These are phyloP conservation scores for Pyricularia pennisetigena DNA, from an alignment of 2,329 filamentous ascomycete species.

Conservation along the genomic window DNA sequence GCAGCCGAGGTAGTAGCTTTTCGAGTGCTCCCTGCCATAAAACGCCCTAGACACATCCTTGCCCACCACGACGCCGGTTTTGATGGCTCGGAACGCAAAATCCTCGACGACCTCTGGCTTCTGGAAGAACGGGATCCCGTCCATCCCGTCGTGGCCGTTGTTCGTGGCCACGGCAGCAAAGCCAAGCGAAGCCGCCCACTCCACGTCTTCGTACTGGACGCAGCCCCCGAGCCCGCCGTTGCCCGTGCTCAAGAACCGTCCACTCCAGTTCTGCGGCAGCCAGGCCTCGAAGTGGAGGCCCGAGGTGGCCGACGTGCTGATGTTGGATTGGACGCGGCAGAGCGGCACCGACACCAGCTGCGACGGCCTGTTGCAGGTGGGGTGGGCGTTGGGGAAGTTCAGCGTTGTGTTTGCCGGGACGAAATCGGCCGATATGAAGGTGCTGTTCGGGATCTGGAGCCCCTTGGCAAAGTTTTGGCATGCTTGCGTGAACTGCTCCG, in stretches of 20 bases:
- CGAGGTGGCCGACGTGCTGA: conserved; percentile 23
- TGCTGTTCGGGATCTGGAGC: neutral
- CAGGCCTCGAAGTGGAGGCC: conserved; percentile 36
- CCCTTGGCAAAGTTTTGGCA: neutral
- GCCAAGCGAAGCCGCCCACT: conserved; percentile 29
- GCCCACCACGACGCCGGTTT: conserved; percentile 36
- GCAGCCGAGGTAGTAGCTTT: conserved; percentile 47
- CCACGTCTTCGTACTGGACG: conserved; percentile 35
- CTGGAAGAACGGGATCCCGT: conserved; percentile 19
- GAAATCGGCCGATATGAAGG: neutral
- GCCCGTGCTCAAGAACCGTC: conserved; percentile 35
- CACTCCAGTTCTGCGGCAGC: conserved; percentile 34
- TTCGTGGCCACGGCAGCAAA: conserved; percentile 39
- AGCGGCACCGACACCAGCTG: conserved; percentile 10
- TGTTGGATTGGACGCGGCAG: conserved; percentile 16
- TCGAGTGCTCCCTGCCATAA: conserved; percentile 28
- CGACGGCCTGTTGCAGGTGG: conserved; percentile 6
- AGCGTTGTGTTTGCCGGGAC: conserved; percentile 3
- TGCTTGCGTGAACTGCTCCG: neutral
- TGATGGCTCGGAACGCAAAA: conserved; percentile 21
- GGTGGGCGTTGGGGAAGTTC: conserved; percentile 7
- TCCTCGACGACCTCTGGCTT: conserved; percentile 25
- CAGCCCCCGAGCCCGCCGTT: conserved; percentile 40
- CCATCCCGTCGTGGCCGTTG: conserved; percentile 38
- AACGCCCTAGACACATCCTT: conserved; percentile 36